Evolutionary conservation across 2,329 filamentous ascomycete genomes (phyloP).

Genomic region (Parascedosporium putredinis): DNA sequence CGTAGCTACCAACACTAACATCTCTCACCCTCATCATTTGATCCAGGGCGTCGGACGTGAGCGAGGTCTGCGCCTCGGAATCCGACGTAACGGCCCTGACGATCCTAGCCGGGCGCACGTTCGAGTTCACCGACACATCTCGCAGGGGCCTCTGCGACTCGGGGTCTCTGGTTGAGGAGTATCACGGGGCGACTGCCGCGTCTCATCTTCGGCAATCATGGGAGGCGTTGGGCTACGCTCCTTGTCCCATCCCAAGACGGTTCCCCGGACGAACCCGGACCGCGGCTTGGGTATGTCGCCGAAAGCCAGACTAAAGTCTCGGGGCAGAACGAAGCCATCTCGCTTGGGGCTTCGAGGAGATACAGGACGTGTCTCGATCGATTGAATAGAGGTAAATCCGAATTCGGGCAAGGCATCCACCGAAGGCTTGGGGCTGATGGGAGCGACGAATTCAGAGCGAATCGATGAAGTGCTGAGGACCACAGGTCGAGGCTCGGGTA

Average conservation of each 20-base stretch:
- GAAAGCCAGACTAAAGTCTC: conserved; percentile 26
- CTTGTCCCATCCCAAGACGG: conserved; percentile 21
- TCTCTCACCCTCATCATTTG: conserved; percentile 53
- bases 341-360: conserved; percentile 40
- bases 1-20: conserved; percentile 17
- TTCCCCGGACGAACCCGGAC: conserved; percentile 12
- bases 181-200: conserved; percentile 39
- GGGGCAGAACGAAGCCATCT: conserved; percentile 46
- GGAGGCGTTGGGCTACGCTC: conserved; percentile 5
- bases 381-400: conserved; percentile 34
- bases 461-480: conserved; percentile 15
- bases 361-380: conserved; percentile 35
- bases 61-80: conserved; percentile 62
- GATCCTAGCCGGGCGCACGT: conserved; percentile 29
- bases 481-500: conserved; percentile 13
- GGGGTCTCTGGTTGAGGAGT: conserved; percentile 32
- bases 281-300: conserved; percentile 13
- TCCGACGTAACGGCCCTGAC: conserved; percentile 11
- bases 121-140: conserved; percentile 51
- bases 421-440: conserved; percentile 9
- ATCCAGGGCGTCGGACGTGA: conserved; percentile 77
- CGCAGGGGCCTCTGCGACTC: conserved; percentile 49
- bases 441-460: conserved; percentile 9
- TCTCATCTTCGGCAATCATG: conserved; percentile 56
- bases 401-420: conserved; percentile 17